Evolutionary conservation across 495 filamentous ascomycete species (phyloP), one percentile per base, ranked within the genome.

Genomic region (Wilcoxina mikolae): DNA sequence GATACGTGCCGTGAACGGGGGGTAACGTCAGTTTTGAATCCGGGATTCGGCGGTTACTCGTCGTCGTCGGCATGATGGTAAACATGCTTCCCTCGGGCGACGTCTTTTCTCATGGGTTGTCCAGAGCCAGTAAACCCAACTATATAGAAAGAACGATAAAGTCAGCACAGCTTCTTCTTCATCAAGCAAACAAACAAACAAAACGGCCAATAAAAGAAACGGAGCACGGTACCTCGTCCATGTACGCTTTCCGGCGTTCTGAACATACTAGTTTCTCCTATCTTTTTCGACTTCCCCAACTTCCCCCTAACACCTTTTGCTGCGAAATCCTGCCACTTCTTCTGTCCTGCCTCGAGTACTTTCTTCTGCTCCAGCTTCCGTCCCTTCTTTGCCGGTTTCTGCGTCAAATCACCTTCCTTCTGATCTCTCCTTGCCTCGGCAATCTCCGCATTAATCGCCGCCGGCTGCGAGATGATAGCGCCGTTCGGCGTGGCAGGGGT

Each of bases 121-220:
- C 91, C 91, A 38, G 88, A 94, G 38, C 91, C 91, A 15, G 88
- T 95, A 63, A 95, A 94, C 15, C 91, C 91, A 58, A 98, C 91
- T 94, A 51, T 23, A 55, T 23, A 22, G n/a, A n/a, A n/a, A n/a
- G n/a, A n/a, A 1, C 35, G 1, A 18, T 12, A 15, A 46, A 1
- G 2, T 2, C 11, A 3, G n/a, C 11, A 11, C 43, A 46, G n/a
- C 43, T 10, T 11, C 2, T 46, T 20, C 43, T 11, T 20, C 35
- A 15, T 39, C 35, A 2, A 3, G 3, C 20, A 12, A 39, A 5
- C 43, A 24, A 46, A 46, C 43, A 24, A 7, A 35, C 7, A 15
- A 35, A 35, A 45, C 5, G 5, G 15, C 5, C 7, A 28, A 24
- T 23, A 49, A 24, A 4, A 22, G 41, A 60, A 58, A 47, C 42